phyloP scores from a whole-genome alignment of 2,329 filamentous ascomycete genomes.

The Septoria linicola region DNA sequence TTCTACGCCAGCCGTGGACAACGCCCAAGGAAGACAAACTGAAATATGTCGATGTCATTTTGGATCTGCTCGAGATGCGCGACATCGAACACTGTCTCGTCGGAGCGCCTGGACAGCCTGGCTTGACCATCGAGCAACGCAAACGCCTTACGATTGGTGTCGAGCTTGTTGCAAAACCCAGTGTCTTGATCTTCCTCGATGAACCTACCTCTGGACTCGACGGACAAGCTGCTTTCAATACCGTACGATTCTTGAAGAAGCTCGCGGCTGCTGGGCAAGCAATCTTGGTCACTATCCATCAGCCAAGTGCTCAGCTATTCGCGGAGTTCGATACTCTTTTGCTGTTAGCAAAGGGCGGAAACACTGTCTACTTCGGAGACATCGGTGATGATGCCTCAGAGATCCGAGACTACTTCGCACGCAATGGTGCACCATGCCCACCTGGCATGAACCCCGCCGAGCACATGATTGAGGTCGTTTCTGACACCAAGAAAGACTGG shows the following conservation, averaged over 20 bases:
- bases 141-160: slow-evolving; percentile 58
- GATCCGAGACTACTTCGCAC: slow-evolving; percentile 51
- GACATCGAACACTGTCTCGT: slow-evolving; percentile 64
- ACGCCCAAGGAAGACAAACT: slow-evolving; percentile 62
- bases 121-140: slow-evolving; percentile 53
- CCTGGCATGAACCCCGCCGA: slow-evolving; percentile 55
- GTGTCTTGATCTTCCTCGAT: slow-evolving; percentile 62
- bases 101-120: slow-evolving; percentile 55
- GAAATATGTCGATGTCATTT: slow-evolving; percentile 65
- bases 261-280: slow-evolving; percentile 65
- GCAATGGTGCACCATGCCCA: slow-evolving; percentile 54
- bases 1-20: slow-evolving; percentile 60
- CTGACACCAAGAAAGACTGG: slow-evolving; percentile 43
- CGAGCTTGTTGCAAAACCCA: slow-evolving; percentile 57
- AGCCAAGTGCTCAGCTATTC: slow-evolving; percentile 66
- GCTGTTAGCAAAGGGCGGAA: slow-evolving; percentile 61
- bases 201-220: slow-evolving; percentile 59
- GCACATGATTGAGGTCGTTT: slow-evolving; percentile 50
- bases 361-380: slow-evolving; percentile 65
- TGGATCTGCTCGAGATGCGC: slow-evolving; percentile 61
- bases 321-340: slow-evolving; percentile 65
- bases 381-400: slow-evolving; percentile 44
- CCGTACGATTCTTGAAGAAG: slow-evolving; percentile 63
- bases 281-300: slow-evolving; percentile 67
- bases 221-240: slow-evolving; percentile 65